phyloP scores from a whole-genome alignment of 2,329 filamentous ascomycete genomes.

The Fusarium sp. region DNA sequence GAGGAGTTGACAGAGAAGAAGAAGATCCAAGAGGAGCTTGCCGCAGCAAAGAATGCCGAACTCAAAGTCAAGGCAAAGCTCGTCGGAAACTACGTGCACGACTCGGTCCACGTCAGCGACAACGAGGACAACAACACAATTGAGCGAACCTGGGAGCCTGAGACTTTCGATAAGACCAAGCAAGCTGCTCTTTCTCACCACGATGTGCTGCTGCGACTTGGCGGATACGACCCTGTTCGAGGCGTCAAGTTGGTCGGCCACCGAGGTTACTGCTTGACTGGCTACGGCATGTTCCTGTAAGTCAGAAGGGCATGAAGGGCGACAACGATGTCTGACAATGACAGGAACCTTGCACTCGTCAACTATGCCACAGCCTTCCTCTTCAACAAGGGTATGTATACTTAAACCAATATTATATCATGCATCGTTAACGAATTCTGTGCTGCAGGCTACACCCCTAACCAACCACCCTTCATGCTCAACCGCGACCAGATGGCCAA shows the following conservation, averaged over 20 bases:
- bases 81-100: slow-evolving; percentile 80
- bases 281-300: slow-evolving; percentile 84
- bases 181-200: slow-evolving; percentile 87
- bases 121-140: slow-evolving; percentile 90
- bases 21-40: slow-evolving; percentile 79
- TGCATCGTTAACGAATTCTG: slow-evolving; percentile 7
- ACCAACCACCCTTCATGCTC: slow-evolving; percentile 95
- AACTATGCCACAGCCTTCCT: slow-evolving; percentile 96
- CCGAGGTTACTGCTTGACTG: slow-evolving; percentile 90
- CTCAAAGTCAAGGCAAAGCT: slow-evolving; percentile 83
- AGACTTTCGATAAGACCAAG: slow-evolving; percentile 79
- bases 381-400: slow-evolving; percentile 40
- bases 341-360: slow-evolving; percentile 83
- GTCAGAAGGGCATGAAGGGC: background rate
- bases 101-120: slow-evolving; percentile 83
- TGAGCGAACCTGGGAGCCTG: slow-evolving; percentile 82
- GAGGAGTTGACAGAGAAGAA: slow-evolving; percentile 81
- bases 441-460: slow-evolving; percentile 75
- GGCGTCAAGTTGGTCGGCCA: slow-evolving; percentile 95
- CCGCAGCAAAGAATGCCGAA: slow-evolving; percentile 77
- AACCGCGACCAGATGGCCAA: slow-evolving; percentile 96
- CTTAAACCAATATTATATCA: background rate
- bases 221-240: slow-evolving; percentile 92
- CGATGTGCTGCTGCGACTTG: slow-evolving; percentile 87
- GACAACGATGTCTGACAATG: slow-evolving; percentile 16